These are phyloP conservation scores for Candida ponderosae DNA, from an alignment of 805 yeast genomes.

Conservation along the genomic window DNA sequence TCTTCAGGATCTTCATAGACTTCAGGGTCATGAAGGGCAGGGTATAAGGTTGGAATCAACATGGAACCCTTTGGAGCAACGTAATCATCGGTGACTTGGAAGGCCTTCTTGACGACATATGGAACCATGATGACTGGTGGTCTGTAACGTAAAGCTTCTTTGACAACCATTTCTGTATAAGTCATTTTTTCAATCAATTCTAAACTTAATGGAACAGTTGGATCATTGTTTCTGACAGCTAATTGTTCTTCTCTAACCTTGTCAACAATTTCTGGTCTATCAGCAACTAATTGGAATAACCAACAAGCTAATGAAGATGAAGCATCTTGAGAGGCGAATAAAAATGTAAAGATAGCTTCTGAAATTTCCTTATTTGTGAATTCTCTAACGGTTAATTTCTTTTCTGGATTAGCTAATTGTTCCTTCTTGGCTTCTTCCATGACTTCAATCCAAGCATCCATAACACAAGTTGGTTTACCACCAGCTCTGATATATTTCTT, in stretches of 20 bases:
- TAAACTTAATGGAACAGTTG: conserved; percentile 48
- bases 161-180: conserved; percentile 85
- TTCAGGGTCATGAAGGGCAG: conserved; percentile 96
- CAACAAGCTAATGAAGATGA: conserved; percentile 96
- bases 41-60: conserved; percentile 94
- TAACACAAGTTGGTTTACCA: conserved; percentile 76
- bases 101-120: conserved; percentile 79
- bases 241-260: conserved; percentile 92
- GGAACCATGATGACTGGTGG: conserved; percentile 99
- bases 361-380: conserved; percentile 89
- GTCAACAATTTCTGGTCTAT: conserved; percentile 82
- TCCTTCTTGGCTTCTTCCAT: conserved; percentile 65
- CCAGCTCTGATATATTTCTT: conserved; percentile 72
- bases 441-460: conserved; percentile 90
- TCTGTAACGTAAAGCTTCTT: conserved; percentile 87
- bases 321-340: conserved; percentile 98
- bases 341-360: conserved; percentile 92
- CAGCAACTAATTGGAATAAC: conserved; percentile 95
- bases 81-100: conserved; percentile 76
- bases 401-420: conserved; percentile 40
- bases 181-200: conserved; percentile 80
- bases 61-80: conserved; percentile 95
- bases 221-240: conserved; percentile 72
- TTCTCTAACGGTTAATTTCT: conserved; percentile 63
- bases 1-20: conserved; percentile 92